Evolutionary conservation across 2,329 filamentous ascomycete genomes (phyloP), one percentile per base, ranked within the genome.

Genomic region (Ceratocystis destructans): DNA sequence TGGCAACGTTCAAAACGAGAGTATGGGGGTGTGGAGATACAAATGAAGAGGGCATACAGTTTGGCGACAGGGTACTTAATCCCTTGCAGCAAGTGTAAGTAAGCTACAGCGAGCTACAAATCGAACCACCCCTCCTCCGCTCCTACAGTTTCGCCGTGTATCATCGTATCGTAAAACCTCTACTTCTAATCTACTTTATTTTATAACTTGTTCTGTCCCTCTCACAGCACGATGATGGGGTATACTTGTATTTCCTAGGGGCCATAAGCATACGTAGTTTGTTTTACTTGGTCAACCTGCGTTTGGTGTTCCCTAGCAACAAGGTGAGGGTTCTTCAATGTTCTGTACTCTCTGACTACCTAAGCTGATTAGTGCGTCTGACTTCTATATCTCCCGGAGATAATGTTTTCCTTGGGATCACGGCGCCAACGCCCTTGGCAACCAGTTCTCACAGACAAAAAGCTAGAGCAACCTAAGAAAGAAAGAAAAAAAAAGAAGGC

Each of bases 351-450:
- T 10, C 37, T 4, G 37, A 41, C 55, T 57, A 5, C 12, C 12
- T 57, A 12, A 15, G 25, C 31, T n/a, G 22, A 15, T 33, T 57
- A 2, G 15, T 57, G 15, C 22, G 6, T 57, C 25, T 25, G 20
- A 12, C 25, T 37, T 59, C 55, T 59, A 37, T 59, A 59, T 28
- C 15, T 37, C n/a, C 7, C 25, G 28, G 55, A 59, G 55, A 59
- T 59, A 59, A 59, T 59, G n/a, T 59, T 41, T 41, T 59, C 25
- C 55, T 59, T 17, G 33, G 55, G n/a, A 59, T 59, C 55, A 59
- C 55, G 33, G 37, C 25, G 55, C 28, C 28, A 59, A 59, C 15
- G 55, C 28, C 28, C 55, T 59, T 59, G 17, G 55, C 55, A 59
- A 59, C 55, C 28, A 25, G 20, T 25, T 25, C 48, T 53, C 48